phyloP scores from a whole-genome alignment of 2,329 filamentous ascomycete genomes.

The Pseudopyrenochaeta lycopersici region DNA sequence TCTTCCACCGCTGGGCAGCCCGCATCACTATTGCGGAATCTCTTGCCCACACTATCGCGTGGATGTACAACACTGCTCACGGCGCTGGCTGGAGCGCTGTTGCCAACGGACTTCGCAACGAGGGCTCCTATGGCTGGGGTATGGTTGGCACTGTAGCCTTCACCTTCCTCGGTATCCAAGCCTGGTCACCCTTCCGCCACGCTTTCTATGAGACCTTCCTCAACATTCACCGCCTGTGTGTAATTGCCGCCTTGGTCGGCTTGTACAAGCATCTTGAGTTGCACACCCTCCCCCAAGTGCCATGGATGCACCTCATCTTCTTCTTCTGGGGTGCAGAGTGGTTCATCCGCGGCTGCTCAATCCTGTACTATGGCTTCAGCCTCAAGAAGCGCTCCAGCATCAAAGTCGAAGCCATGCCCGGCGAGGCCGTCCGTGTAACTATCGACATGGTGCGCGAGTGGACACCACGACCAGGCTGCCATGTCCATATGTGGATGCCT shows the following conservation, averaged over 20 bases:
- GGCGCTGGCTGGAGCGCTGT: slow-evolving; percentile 71
- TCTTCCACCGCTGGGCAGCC: slow-evolving; percentile 84
- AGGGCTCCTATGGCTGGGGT: slow-evolving; percentile 72
- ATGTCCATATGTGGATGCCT: slow-evolving; percentile 70
- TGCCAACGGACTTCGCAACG: slow-evolving; percentile 61
- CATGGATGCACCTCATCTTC: slow-evolving; percentile 78
- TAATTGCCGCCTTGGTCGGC: slow-evolving; percentile 71
- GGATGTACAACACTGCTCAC: slow-evolving; percentile 71
- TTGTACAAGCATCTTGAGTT: slow-evolving; percentile 82
- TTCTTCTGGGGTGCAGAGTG: slow-evolving; percentile 79
- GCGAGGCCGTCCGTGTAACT: slow-evolving; percentile 68
- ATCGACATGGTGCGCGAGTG: slow-evolving; percentile 66
- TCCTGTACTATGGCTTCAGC: slow-evolving; percentile 64
- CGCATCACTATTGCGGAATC: slow-evolving; percentile 75
- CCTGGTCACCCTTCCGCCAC: slow-evolving; percentile 83
- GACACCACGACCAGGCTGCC: slow-evolving; percentile 63
- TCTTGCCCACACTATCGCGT: slow-evolving; percentile 75
- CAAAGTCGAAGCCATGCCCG: slow-evolving; percentile 66
- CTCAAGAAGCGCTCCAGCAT: slow-evolving; percentile 60
- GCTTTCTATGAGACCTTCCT: slow-evolving; percentile 98
- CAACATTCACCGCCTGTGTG: slow-evolving; percentile 82
- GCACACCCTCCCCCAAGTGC: slow-evolving; percentile 72
- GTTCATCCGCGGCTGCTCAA: slow-evolving; percentile 56
- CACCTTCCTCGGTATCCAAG: slow-evolving; percentile 71
- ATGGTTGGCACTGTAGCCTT: slow-evolving; percentile 69